These are phyloP conservation scores for Chalciporus chontae DNA, from an alignment of 768 basidiomycete genomes.

Conservation along the genomic window DNA sequence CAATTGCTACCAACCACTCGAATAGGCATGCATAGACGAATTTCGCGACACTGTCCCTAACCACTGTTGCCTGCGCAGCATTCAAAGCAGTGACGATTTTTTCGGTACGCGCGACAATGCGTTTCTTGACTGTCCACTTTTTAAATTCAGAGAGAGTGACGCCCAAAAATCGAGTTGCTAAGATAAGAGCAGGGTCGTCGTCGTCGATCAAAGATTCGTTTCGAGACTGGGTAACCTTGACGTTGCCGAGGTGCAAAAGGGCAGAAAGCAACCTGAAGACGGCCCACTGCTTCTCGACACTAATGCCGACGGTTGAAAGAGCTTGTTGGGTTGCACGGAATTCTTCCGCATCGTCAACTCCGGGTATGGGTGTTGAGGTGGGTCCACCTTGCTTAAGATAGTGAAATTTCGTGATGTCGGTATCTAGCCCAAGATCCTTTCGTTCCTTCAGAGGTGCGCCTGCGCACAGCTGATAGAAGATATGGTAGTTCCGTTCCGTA, in stretches of 20 bases:
- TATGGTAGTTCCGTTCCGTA: constrained; percentile 98
- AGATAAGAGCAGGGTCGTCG: constrained; percentile 70
- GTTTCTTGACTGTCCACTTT: constrained; percentile 99
- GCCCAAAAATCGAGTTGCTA: constrained; percentile 88
- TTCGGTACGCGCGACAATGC: constrained; percentile 89
- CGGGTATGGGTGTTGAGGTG: constrained; percentile 77
- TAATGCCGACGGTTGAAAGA: constrained; percentile 94
- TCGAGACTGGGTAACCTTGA: constrained; percentile 79
- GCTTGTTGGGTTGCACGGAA: constrained; percentile 93
- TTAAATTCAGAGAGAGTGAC: constrained; percentile 91
- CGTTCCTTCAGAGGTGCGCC: constrained; percentile 94
- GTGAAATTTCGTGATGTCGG: constrained; percentile 81
- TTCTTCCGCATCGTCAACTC: constrained; percentile 96
- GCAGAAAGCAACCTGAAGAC: constrained; percentile 93
- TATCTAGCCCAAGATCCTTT: constrained; percentile 89
- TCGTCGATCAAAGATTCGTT: constrained; percentile 84
- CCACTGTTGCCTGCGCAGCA: constrained; percentile 86
- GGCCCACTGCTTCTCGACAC: constrained; percentile 97
- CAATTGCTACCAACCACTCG: constrained; percentile 96
- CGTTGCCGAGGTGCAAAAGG: constrained; percentile 95
- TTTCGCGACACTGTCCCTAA: constrained; percentile 95
- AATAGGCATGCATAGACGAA: constrained; percentile 99
- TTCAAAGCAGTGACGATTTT: constrained; percentile 90
- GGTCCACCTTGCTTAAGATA: constrained; percentile 94
- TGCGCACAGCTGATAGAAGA: constrained; percentile 98